phyloP scores from a whole-genome alignment of 352 stramenopile species.

The Blastocystis sp. region DNA sequence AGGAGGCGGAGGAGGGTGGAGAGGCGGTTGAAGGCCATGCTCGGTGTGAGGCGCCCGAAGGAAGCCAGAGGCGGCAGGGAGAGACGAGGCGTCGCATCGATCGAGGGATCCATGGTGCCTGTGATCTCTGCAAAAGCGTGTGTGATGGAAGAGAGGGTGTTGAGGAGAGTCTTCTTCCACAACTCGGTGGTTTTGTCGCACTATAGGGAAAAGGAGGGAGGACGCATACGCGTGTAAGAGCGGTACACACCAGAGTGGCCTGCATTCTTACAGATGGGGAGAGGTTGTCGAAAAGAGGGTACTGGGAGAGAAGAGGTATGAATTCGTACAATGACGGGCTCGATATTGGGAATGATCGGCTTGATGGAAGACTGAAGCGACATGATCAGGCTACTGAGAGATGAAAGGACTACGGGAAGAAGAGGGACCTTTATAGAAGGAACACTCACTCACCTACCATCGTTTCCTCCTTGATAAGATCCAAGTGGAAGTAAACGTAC shows the following conservation, averaged over 20 bases:
- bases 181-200: conserved; percentile 4
- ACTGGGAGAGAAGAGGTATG: neutral
- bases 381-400: neutral
- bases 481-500: conserved; percentile 40
- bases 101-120: neutral
- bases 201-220: neutral
- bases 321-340: neutral
- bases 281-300: conserved; percentile 14
- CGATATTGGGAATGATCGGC: conserved; percentile 47
- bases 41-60: neutral
- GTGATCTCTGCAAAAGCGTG: conserved; percentile 5
- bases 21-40: neutral
- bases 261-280: neutral
- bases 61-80: neutral
- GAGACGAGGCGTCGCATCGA: neutral
- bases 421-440: neutral
- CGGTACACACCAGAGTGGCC: neutral
- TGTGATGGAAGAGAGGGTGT: neutral
- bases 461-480: neutral
- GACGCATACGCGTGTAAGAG: neutral
- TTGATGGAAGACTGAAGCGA: conserved; percentile 29
- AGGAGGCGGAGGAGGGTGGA: conserved; percentile 1
- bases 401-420: neutral
- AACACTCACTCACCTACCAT: neutral
- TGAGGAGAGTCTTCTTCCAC: conserved; percentile 14